Conservation (phyloP, 495 filamentous ascomycete species). For the Penicillium lividum region DNA sequence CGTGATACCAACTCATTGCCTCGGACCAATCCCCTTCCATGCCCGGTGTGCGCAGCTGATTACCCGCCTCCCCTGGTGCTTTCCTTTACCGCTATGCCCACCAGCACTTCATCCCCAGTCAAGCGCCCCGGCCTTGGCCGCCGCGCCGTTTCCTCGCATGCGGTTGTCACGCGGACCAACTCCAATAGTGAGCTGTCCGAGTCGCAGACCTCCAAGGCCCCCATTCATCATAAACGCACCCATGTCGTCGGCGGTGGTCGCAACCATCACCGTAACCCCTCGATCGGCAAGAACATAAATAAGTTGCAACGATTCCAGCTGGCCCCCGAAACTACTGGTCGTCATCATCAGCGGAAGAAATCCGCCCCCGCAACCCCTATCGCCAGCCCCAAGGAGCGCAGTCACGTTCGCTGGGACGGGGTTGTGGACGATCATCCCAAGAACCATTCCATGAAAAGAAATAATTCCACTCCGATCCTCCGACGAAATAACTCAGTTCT, state of each 20-base stretch:
- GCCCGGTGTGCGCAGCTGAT: conserved; percentile 24
- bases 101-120: conserved; percentile 45
- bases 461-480: conserved; percentile 46
- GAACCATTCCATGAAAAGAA: conserved; percentile 44
- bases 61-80: conserved; percentile 26
- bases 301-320: conserved; percentile 44
- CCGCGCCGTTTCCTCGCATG: conserved; percentile 51
- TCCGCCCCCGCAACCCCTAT: conserved; percentile 49
- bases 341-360: conserved; percentile 51
- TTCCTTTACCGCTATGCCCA: conserved; percentile 41
- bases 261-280: conserved; percentile 46
- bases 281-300: conserved; percentile 44
- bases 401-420: conserved; percentile 48
- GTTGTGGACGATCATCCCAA: conserved; percentile 32
- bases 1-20: conserved; percentile 28
- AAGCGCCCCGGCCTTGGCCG: conserved; percentile 51
- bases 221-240: conserved; percentile 38
- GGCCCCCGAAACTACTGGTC: conserved; percentile 30
- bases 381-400: conserved; percentile 38
- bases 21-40: conserved; percentile 36
- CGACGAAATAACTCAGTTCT: conserved; percentile 38
- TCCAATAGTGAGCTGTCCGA: conserved; percentile 39
- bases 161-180: conserved; percentile 42
- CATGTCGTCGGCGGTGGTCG: conserved; percentile 50
- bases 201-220: conserved; percentile 36